phyloP scores from a whole-genome alignment of 2,329 filamentous ascomycete genomes.

The Aureobasidium sp. region DNA sequence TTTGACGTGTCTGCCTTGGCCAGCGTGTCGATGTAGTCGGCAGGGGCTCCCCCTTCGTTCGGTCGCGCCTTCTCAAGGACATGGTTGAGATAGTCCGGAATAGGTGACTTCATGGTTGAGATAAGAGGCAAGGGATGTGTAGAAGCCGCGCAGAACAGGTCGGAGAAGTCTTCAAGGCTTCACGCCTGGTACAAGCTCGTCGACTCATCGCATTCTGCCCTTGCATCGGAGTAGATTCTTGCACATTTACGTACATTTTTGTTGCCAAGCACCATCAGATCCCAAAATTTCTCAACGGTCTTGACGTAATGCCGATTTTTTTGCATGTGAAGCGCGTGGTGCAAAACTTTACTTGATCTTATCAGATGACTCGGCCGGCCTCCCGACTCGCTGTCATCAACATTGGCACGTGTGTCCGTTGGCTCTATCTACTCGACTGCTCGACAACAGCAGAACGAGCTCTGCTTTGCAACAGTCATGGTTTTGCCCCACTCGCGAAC shows the following conservation, averaged over 20 bases:
- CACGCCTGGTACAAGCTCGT: not conserved
- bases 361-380: not conserved
- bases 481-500: not conserved
- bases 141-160: not conserved
- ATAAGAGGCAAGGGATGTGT: not conserved
- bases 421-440: not conserved
- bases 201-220: not conserved
- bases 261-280: not conserved
- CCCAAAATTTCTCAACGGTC: not conserved
- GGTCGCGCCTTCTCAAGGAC: conserved; percentile 17
- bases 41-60: conserved; percentile 23
- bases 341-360: not conserved
- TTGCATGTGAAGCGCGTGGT: not conserved
- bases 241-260: not conserved
- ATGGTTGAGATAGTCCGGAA: conserved; percentile 18
- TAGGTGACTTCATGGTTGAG: conserved; percentile 17
- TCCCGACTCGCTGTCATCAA: not conserved
- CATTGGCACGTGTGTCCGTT: not conserved
- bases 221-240: not conserved
- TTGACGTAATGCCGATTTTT: not conserved
- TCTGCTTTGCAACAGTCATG: not conserved
- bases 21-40: conserved; percentile 32
- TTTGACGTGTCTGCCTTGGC: conserved; percentile 32
- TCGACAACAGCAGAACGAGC: not conserved
- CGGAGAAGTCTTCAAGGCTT: not conserved